Percentiles rank a stretch among this genome's conserved stretches.
Evolutionary conservation across 2,329 filamentous ascomycete species (phyloP).

Genomic region (Trichoderma asperellum): DNA sequence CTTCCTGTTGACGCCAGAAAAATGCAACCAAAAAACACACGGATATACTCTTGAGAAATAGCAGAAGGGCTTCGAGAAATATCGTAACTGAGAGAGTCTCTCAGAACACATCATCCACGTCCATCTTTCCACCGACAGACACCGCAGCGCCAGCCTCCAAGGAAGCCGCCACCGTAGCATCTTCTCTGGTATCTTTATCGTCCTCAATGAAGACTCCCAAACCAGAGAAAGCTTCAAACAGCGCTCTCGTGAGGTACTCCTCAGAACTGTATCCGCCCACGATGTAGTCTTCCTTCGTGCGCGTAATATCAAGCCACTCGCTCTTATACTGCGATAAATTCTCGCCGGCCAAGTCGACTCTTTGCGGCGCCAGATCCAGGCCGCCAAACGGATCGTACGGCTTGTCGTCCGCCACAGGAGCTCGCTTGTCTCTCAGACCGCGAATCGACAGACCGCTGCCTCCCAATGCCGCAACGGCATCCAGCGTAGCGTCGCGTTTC

Average conservation of each 20-base stretch:
- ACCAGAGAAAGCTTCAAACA: conserved; percentile 90
- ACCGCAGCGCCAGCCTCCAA: conserved; percentile 44
- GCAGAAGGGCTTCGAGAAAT: not conserved
- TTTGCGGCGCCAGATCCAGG: conserved; percentile 66
- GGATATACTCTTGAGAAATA: not conserved
- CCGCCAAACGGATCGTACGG: conserved; percentile 91
- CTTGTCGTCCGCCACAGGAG: conserved; percentile 58
- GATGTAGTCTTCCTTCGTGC: conserved; percentile 66
- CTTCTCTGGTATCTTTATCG: conserved; percentile 57
- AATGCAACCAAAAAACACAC: not conserved
- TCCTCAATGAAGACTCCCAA: conserved; percentile 86
- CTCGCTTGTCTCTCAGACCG: conserved; percentile 70
- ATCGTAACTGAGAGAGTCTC: not conserved
- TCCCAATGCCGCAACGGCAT: conserved; percentile 37
- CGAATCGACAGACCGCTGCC: conserved; percentile 65
- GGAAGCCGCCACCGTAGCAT: conserved; percentile 42
- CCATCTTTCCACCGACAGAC: conserved; percentile 47
- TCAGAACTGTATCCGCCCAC: conserved; percentile 82
- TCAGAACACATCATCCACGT: conserved; percentile 54
- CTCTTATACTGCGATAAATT: conserved; percentile 70
- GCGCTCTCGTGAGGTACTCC: conserved; percentile 78
- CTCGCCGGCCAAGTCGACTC: conserved; percentile 62
- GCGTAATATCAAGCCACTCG: conserved; percentile 69
- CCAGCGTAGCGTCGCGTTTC: conserved; percentile 42
- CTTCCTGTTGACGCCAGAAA: not conserved